Base-by-base conservation (phyloP, 768 basidiomycete genomes). In the Vararia minispora region DNA sequence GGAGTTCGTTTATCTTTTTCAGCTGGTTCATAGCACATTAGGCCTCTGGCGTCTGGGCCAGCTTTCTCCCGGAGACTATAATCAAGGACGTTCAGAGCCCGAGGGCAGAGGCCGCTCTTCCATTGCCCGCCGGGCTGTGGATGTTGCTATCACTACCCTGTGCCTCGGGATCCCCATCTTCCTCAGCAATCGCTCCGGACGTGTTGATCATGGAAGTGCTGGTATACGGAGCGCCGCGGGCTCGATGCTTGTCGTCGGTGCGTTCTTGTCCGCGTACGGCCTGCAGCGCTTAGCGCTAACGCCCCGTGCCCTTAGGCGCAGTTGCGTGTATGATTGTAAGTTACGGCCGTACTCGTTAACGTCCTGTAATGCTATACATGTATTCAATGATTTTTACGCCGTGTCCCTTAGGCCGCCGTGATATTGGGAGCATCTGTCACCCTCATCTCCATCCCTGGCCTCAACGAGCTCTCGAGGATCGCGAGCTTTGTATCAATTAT, bases 121-220 rank as follows among this genome's bases (percentile, higher is more conserved):
- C 0, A 61, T 82, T 51, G 40, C 62, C 21, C 72, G 78, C 28
- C 64, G 63, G 3, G 43, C 75, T 23, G 39, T 72, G 35, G 78
- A 83, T 52, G 54, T 84, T 50, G 22, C 83, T 29, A 56, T 79
- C 40, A 72, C 76, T 0, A 61, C 70, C 45, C 45, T 89, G 17
- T 83, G 81, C 51, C 68, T 89, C 8, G 86, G 86, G 2, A 76
- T 89, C 34, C 86, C 86, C 1, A 56, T 88, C 41, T 84, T 86
- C 61, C 56, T 73, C n/a, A 72, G 36, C 71, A 75, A 36, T 51
- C 66, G 8, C 59, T n/a, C n/a, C n/a, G n/a, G n/a, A n/a, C n/a
- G n/a, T n/a, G n/a, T n/a, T n/a, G n/a, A 65, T 29, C 57, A 62
- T 42, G 67, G 68, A 31, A 55, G 71, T 14, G n/a, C 72, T 37